These are phyloP conservation scores for Beauveria sp. DNA, from an alignment of 2,329 filamentous ascomycete species.

Conservation along the genomic window DNA sequence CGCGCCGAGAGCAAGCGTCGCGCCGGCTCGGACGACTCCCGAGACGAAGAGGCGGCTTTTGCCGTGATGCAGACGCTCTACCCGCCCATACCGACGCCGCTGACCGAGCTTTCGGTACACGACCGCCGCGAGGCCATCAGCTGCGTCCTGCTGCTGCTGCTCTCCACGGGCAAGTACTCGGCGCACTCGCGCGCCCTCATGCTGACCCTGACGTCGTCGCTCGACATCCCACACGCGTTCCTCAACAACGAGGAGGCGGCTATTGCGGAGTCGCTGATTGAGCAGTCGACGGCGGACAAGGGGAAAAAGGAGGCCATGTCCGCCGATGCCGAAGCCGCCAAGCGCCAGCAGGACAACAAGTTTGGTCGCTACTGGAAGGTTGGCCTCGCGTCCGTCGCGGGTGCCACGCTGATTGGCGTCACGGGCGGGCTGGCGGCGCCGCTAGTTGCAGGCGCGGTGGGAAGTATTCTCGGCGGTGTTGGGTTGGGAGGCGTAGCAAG, in stretches of 20 bases:
- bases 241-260: conserved; percentile 65
- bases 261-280: conserved; percentile 67
- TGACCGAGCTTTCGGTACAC: conserved; percentile 46
- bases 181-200: conserved; percentile 64
- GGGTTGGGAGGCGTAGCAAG: conserved; percentile 80
- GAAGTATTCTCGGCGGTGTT: conserved; percentile 75
- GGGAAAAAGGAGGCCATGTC: conserved; percentile 46
- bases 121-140: conserved; percentile 60
- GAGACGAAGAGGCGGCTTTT: conserved; percentile 31
- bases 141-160: conserved; percentile 60
- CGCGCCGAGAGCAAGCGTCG: conserved; percentile 29
- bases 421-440: conserved; percentile 88
- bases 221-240: conserved; percentile 53
- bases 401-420: conserved; percentile 82
- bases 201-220: conserved; percentile 58
- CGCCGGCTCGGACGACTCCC: conserved; percentile 25
- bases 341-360: conserved; percentile 64
- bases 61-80: conserved; percentile 43
- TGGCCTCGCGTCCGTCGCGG: conserved; percentile 78
- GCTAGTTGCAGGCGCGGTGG: conserved; percentile 76
- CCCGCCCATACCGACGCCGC: conserved; percentile 44
- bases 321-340: conserved; percentile 68
- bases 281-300: conserved; percentile 46
- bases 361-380: conserved; percentile 78
- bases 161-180: conserved; percentile 67